Evolutionary conservation across 75 land plant genomes (phyloP).

Genomic region (Picea sitchensis): DNA sequence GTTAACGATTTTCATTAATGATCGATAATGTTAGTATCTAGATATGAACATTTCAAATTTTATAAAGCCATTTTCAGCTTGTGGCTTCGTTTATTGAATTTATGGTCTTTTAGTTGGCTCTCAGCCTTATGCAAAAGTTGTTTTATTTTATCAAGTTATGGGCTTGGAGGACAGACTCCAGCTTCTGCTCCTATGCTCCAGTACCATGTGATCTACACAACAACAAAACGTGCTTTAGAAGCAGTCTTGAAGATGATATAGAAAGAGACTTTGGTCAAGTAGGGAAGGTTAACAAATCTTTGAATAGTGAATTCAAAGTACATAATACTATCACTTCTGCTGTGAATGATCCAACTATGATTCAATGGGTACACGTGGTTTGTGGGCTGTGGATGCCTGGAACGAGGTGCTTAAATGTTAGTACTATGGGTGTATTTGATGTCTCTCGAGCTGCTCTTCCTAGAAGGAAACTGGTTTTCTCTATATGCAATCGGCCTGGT

Average conservation of each 20-base stretch:
- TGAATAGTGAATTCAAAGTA: slow-evolving; percentile 3
- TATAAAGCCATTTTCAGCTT: no score
- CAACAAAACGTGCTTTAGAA: background rate
- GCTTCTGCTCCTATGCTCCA: background rate
- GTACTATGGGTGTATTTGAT: slow-evolving; percentile 81
- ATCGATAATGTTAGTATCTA: no score
- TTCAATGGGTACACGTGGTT: slow-evolving; percentile 91
- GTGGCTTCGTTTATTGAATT: no score
- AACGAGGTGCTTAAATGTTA: slow-evolving; percentile 74
- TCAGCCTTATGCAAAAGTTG: no score
- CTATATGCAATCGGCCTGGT: slow-evolving; percentile 73
- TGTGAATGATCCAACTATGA: slow-evolving; percentile 43
- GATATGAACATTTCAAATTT: no score
- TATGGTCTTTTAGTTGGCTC: no score
- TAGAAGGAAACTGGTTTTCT: slow-evolving; percentile 58
- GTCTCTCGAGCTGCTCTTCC: slow-evolving; percentile 62
- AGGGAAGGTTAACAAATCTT: background rate
- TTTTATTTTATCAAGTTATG: no score
- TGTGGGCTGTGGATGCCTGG: slow-evolving; percentile 94
- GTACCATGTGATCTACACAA: slow-evolving; percentile 2
- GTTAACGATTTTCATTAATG: no score
- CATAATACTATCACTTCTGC: slow-evolving; percentile 46
- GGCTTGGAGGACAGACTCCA: no score
- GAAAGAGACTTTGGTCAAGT: background rate
- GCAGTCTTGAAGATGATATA: background rate